Conservation (phyloP, 2,329 filamentous ascomycete genomes). For the Helminthosporium solani region DNA sequence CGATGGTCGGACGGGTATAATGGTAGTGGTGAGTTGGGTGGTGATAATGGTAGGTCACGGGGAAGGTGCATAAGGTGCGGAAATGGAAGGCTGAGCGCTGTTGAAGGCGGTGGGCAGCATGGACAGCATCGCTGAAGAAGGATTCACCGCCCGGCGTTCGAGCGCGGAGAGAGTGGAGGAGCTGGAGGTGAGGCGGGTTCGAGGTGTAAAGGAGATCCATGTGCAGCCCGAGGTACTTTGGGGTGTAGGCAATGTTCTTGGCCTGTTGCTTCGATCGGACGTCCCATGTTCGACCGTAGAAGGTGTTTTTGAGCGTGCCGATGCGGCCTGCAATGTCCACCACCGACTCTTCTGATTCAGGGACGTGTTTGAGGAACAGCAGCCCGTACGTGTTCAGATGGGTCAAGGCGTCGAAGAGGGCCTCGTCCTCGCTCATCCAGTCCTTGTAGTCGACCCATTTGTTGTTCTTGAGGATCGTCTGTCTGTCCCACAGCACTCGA, state of each 20-base stretch:
- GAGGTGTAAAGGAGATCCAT: slow-evolving; percentile 90
- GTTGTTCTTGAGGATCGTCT: slow-evolving; percentile 51
- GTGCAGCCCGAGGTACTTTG: slow-evolving; percentile 78
- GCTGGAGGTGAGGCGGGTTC: slow-evolving; percentile 76
- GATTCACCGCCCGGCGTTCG: slow-evolving; percentile 78
- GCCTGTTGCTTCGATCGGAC: slow-evolving; percentile 78
- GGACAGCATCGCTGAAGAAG: slow-evolving; percentile 76
- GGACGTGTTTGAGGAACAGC: slow-evolving; percentile 74
- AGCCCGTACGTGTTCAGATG: slow-evolving; percentile 69
- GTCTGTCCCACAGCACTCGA: slow-evolving; percentile 49
- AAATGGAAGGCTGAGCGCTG: slow-evolving; percentile 28
- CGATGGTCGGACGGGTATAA: slow-evolving; percentile 58
- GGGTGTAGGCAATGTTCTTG: slow-evolving; percentile 89
- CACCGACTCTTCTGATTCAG: slow-evolving; percentile 65
- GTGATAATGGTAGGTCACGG: slow-evolving; percentile 67
- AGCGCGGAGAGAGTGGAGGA: slow-evolving; percentile 87
- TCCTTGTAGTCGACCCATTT: slow-evolving; percentile 66
- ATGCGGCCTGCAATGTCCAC: slow-evolving; percentile 69
- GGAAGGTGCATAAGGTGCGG: slow-evolving; percentile 45
- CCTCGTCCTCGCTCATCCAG: slow-evolving; percentile 64
- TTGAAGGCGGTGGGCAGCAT: slow-evolving; percentile 53
- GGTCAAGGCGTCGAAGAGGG: slow-evolving; percentile 62
- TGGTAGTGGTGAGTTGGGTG: slow-evolving; percentile 63
- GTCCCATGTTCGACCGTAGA: slow-evolving; percentile 91
- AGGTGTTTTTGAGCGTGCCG: slow-evolving; percentile 77